Evolutionary conservation across 805 yeast genomes (phyloP).

Genomic region (Cephaloascus albidus): DNA sequence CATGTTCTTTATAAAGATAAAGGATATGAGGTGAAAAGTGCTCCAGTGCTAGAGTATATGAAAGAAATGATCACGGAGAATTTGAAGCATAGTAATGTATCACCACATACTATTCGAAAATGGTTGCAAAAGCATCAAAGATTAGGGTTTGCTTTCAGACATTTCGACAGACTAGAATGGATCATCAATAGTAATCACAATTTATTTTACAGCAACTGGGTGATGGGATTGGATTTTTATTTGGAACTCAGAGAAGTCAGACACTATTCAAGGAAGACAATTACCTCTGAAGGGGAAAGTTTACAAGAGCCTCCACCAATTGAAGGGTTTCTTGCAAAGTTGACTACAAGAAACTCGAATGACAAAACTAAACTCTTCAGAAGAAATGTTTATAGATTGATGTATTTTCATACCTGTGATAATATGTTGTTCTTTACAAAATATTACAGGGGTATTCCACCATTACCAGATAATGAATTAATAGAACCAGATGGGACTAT

Average conservation of each 20-base stretch:
- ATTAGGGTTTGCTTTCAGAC: conserved; percentile 51
- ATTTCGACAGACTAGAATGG: conserved; percentile 75
- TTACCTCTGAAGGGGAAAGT: conserved; percentile 1
- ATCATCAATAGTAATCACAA: conserved; percentile 33
- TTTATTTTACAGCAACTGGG: conserved; percentile 32
- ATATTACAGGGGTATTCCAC: conserved; percentile 53
- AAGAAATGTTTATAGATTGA: conserved; percentile 38
- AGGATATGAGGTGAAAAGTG: conserved; percentile 14
- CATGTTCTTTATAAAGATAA: conserved; percentile 2
- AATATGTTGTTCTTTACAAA: conserved; percentile 50
- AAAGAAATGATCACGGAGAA: conserved; percentile 23
- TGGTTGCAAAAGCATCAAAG: conserved; percentile 10
- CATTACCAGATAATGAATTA: conserved; percentile 27
- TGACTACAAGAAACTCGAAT: conserved; percentile 42
- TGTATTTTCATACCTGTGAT: conserved; percentile 57
- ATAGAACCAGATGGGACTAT: conserved; percentile 12
- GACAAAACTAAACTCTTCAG: conserved; percentile 18
- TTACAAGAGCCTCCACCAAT: conserved; percentile 56
- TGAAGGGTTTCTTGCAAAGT: conserved; percentile 70
- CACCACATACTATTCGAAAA: conserved; percentile 5
- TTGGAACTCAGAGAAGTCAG: conserved; percentile 51
- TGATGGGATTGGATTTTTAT: conserved; percentile 32
- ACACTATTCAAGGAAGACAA: conserved; percentile 24
- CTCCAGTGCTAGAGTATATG: conserved; percentile 25
- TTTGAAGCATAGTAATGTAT: conserved; percentile 9